Conservation (phyloP, 2,329 filamentous ascomycete species). For the Xylaria sp. region DNA sequence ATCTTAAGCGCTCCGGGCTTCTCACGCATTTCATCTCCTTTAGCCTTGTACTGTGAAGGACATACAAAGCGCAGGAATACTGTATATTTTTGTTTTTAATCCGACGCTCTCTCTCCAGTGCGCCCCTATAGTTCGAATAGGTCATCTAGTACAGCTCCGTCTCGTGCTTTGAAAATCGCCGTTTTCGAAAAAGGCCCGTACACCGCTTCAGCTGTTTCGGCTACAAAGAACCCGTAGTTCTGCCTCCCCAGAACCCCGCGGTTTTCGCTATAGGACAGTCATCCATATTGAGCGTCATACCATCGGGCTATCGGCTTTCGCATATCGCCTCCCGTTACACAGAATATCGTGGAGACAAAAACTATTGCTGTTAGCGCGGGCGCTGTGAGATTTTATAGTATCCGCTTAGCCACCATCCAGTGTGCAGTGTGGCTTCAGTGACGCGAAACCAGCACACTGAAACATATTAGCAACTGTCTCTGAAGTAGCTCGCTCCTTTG, state of each 20-base stretch:
- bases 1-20: constrained; percentile 4
- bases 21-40: not conserved
- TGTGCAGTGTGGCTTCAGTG: constrained; percentile 35
- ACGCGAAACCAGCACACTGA: constrained; percentile 32
- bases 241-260: not conserved
- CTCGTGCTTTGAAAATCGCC: not conserved
- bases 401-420: constrained; percentile 41
- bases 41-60: not conserved
- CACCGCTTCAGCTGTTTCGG: constrained; percentile 1
- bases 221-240: constrained; percentile 2
- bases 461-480: constrained; percentile 28
- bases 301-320: not conserved
- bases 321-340: not conserved
- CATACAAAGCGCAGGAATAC: not conserved
- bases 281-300: not conserved
- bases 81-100: not conserved
- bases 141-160: not conserved
- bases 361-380: constrained; percentile 34
- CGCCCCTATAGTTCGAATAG: constrained; percentile 3
- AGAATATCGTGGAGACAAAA: constrained; percentile 18
- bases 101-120: not conserved
- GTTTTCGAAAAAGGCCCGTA: constrained; percentile 8
- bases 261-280: not conserved
- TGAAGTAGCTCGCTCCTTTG: constrained; percentile 7
- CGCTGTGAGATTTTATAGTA: constrained; percentile 39